Conservation (phyloP, 2,329 filamentous ascomycete species). For the Pezicula radicicola region DNA sequence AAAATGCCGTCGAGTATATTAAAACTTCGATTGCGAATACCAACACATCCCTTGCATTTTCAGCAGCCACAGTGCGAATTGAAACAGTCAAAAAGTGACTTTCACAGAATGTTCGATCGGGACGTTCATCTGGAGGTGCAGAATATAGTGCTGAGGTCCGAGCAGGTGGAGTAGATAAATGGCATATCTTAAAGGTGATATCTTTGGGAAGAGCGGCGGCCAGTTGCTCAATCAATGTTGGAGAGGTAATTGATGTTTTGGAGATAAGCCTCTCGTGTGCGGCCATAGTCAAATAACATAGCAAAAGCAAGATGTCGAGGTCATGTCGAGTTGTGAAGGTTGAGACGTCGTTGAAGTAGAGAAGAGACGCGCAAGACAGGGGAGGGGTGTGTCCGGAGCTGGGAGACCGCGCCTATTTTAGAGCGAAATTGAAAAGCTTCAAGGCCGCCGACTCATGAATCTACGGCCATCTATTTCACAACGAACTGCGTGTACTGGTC, state of each 20-base stretch:
- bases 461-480: too few species aligned
- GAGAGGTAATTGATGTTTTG: slow-evolving; percentile 18
- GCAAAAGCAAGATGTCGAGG: slow-evolving; percentile 16
- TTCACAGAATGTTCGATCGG: slow-evolving; percentile 81
- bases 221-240: slow-evolving; percentile 24
- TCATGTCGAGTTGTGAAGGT: background rate
- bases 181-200: slow-evolving; percentile 67
- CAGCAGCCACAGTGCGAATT: slow-evolving; percentile 29
- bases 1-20: slow-evolving; percentile 76
- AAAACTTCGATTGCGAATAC: slow-evolving; percentile 84
- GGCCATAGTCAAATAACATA: slow-evolving; percentile 26
- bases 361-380: background rate
- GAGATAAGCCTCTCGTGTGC: slow-evolving; percentile 16
- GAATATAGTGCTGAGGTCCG: slow-evolving; percentile 75
- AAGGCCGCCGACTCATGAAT: too few species aligned
- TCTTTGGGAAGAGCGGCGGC: slow-evolving; percentile 46
- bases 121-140: slow-evolving; percentile 66
- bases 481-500: background rate
- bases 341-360: background rate
- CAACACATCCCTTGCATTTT: slow-evolving; percentile 46
- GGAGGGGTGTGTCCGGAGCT: background rate
- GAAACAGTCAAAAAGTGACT: slow-evolving; percentile 72
- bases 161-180: slow-evolving; percentile 82
- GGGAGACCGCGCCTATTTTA: background rate
- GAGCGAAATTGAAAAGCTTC: too few species aligned